Base-by-base conservation (phyloP, 1,284 basidiomycete genomes). In the Vanrija sp. region DNA sequence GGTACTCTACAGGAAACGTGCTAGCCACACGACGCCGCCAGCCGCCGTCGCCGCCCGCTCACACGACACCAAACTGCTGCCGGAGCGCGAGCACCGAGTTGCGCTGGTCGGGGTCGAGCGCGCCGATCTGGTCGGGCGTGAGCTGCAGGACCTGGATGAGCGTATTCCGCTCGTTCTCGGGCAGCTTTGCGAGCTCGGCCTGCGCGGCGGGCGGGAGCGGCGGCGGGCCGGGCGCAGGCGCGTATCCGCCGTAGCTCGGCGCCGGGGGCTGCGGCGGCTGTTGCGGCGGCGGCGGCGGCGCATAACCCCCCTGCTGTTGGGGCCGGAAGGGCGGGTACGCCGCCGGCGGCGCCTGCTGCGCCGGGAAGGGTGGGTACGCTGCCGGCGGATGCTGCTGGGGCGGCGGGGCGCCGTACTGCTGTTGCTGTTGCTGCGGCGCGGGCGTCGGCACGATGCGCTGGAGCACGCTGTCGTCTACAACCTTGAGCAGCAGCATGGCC, bases 401-500 rank as follows among this genome's bases (percentile, higher is more conserved):
- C 19, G 19, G 51, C 34, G 12, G 34, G n/a, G 38, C 46, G 19
- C 40, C 29, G 42, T 47, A 49, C 1, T 12, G 54, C 49, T 38
- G 60, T 72, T 51, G 58, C 71, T 19, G 60, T 65, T 15, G 28
- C 9, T 69, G 69, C 21, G 21, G 43, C 69, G 66, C 21, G 66
- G 73, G 38, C 74, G 21, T 60, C n/a, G 72, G 64, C 50, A 61
- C 73, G 52, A 58, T 74, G 56, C 54, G 73, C 68, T 57, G 72
- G 6, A 57, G 46, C 9, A 97, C 86, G 2, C 84, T 83, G 1
- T 88, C 84, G 65, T 98, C 94, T 46, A 98, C 91, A 23, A 98
- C 91, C 71, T 95, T 91, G 82, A 96, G 91, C 57, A 97, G 80
- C 6, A 98, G 80, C 69, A 98, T 85, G 0, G 91, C 89, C 78